phyloP scores from a whole-genome alignment of 2,329 filamentous ascomycete genomes.

The Plectosphaerella sp. region DNA sequence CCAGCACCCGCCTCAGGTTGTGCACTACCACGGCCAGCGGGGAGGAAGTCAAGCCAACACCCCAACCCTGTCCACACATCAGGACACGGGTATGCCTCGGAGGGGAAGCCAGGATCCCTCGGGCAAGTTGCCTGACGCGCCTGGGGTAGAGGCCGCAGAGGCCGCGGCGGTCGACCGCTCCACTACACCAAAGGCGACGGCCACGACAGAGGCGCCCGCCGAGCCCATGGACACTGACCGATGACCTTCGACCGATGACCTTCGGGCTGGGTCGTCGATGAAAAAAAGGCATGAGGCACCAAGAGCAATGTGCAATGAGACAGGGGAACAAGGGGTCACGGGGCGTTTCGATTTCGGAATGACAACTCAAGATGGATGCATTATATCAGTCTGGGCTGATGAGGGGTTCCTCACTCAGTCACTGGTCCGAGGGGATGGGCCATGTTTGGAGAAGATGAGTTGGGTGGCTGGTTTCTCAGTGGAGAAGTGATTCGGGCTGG shows the following conservation, averaged over 20 bases:
- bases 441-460: no score
- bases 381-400: no score
- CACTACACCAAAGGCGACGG: slow-evolving; percentile 16
- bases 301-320: background rate
- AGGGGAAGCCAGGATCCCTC: slow-evolving; percentile 44
- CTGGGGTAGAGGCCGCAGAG: slow-evolving; percentile 33
- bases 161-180: slow-evolving; percentile 23
- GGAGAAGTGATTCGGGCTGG: no score
- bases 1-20: slow-evolving; percentile 59
- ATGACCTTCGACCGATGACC: slow-evolving; percentile 21
- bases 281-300: background rate
- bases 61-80: slow-evolving; percentile 50
- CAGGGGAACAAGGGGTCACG: background rate
- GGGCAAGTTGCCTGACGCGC: slow-evolving; percentile 31
- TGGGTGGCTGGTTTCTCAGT: no score
- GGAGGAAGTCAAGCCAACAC: slow-evolving; percentile 65
- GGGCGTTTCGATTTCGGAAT: background rate
- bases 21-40: slow-evolving; percentile 63
- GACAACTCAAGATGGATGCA: no score
- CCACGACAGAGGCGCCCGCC: slow-evolving; percentile 10
- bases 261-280: background rate
- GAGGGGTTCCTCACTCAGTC: no score
- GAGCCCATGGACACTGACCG: slow-evolving; percentile 18
- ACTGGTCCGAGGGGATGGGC: no score
- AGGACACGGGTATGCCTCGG: slow-evolving; percentile 40